Conservation (phyloP, 306 rosid genomes). For the Vachellia pachyceras region DNA sequence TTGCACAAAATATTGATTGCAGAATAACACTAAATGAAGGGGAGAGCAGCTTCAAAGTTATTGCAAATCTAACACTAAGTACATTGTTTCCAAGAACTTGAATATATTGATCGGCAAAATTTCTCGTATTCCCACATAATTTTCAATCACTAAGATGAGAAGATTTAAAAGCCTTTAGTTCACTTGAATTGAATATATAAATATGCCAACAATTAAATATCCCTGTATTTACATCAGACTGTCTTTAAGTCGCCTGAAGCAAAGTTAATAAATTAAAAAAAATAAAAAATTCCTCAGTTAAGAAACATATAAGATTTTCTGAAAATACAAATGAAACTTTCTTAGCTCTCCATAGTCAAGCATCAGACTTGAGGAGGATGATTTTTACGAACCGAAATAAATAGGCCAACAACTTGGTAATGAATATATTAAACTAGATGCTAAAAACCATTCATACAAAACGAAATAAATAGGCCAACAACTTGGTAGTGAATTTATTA, state of each 20-base stretch:
- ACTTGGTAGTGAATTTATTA: neutral
- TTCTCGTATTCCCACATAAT: neutral
- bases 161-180: neutral
- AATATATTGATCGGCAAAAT: neutral
- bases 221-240: neutral
- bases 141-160: too few species aligned
- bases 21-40: neutral
- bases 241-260: slow-evolving; percentile 4
- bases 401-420: neutral
- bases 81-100: neutral
- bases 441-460: slow-evolving; percentile 7
- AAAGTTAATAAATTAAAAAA: neutral
- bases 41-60: neutral
- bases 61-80: neutral
- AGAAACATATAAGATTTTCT: slow-evolving; percentile 1
- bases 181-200: slow-evolving; percentile 2
- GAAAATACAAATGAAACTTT: slow-evolving; percentile 2
- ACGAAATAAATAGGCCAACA: neutral
- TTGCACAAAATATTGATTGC: neutral
- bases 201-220: neutral
- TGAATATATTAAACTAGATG: slow-evolving; percentile 4
- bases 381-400: neutral
- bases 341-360: neutral
- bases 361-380: slow-evolving; percentile 17
- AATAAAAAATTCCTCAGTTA: neutral